Evolutionary conservation across 75 land plant genomes (phyloP).

Genomic region (Azolla pinnata): DNA sequence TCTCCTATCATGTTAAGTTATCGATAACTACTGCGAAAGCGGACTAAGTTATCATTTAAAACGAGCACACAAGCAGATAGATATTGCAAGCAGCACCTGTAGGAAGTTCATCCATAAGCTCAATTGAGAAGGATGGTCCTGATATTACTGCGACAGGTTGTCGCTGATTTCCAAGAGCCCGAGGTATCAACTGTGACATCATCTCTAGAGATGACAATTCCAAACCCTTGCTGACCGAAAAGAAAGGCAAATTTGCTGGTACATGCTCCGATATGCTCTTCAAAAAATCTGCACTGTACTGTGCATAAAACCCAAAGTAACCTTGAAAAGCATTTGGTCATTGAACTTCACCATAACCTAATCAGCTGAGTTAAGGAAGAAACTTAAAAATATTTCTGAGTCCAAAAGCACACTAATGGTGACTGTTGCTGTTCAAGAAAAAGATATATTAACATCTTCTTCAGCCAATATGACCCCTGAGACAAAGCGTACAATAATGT

Average conservation of each 20-base stretch:
- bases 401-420: no score
- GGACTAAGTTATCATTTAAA: background rate
- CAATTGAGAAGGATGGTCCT: constrained; percentile 87
- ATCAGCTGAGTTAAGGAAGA: no score
- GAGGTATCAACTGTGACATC: constrained; percentile 92
- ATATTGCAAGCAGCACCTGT: no score
- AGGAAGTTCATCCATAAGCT: constrained; percentile 81
- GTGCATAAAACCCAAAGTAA: constrained; percentile 13
- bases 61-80: no score
- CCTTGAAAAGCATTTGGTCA: background rate
- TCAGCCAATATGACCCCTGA: no score
- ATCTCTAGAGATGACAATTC: constrained; percentile 75
- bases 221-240: constrained; percentile 87
- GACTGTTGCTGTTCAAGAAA: no score
- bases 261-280: constrained; percentile 57
- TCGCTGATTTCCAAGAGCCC: constrained; percentile 60
- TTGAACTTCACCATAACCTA: no score
- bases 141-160: constrained; percentile 81
- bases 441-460: no score
- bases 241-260: constrained; percentile 65
- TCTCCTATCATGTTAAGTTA: no score
- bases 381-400: no score
- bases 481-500: no score
- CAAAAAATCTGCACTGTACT: constrained; percentile 78
- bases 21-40: no score